These are phyloP conservation scores for Acmispon strigosus DNA, from an alignment of 306 rosid species.

Conservation along the genomic window DNA sequence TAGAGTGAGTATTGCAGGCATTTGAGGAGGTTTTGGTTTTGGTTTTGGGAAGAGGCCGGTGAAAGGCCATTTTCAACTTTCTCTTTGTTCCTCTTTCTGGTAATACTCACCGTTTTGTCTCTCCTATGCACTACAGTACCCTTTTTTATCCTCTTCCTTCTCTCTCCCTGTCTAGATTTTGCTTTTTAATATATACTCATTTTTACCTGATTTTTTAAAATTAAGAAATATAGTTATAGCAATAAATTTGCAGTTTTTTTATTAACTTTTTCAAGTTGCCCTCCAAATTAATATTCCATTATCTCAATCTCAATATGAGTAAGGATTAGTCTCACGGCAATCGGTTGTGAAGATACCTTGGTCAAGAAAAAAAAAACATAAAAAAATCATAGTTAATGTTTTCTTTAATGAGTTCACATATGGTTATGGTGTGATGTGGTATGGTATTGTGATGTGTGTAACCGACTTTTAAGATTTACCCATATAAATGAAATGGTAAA, in stretches of 20 bases:
- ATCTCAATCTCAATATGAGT: no score
- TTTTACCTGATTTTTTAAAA: no score
- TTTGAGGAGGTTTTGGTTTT: conserved; percentile 22
- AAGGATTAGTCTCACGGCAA: no score
- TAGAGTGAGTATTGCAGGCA: conserved; percentile 6
- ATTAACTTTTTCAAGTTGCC: no score
- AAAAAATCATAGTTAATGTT: no score
- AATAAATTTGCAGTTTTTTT: no score
- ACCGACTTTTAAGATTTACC: background rate
- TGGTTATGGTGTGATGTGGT: background rate
- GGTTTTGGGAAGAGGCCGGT: conserved; percentile 52
- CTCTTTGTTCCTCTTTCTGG: conserved; percentile 40
- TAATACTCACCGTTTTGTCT: conserved; percentile 41
- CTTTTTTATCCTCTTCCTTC: background rate
- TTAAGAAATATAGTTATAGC: no score
- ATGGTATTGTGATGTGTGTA: background rate
- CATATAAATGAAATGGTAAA: no score
- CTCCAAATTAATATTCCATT: no score
- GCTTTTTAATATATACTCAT: no score
- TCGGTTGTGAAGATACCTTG: no score
- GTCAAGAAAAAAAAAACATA: no score
- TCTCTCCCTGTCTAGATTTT: background rate
- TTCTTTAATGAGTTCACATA: background rate
- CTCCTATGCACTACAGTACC: conserved; percentile 6
- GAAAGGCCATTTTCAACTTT: conserved; percentile 74